phyloP scores from a whole-genome alignment of 805 yeast species.

The Nakazawaea molendinolei region DNA sequence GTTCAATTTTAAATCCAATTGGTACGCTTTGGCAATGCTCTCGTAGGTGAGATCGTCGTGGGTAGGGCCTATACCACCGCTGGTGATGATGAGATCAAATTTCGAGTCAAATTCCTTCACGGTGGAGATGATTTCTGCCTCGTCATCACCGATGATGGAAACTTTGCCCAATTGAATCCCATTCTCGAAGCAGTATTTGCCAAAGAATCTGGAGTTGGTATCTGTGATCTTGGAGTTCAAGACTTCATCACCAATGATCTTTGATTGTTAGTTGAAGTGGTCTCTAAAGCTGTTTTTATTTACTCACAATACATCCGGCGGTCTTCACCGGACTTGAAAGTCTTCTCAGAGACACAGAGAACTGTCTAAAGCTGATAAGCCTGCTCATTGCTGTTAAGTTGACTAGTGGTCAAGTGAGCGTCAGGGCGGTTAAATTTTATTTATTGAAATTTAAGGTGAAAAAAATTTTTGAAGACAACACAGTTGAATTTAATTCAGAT shows the following conservation, averaged over 20 bases:
- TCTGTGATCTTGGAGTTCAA: constrained; percentile 80
- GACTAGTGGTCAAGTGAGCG: too few species aligned
- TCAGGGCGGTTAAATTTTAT: too few species aligned
- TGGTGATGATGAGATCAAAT: constrained; percentile 64
- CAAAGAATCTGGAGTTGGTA: constrained; percentile 68
- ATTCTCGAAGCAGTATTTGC: constrained; percentile 58
- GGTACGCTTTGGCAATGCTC: constrained; percentile 61
- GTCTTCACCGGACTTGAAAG: constrained; percentile 6
- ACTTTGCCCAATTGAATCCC: constrained; percentile 65
- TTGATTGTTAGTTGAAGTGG: neutral
- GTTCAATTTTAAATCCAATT: constrained; percentile 44
- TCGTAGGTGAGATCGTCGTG: constrained; percentile 87
- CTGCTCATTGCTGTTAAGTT: too few species aligned
- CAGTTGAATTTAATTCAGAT: too few species aligned
- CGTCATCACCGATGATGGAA: constrained; percentile 73
- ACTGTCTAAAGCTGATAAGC: too few species aligned
- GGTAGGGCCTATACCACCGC: constrained; percentile 80
- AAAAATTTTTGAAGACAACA: too few species aligned
- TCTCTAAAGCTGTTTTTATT: neutral
- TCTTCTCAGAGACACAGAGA: too few species aligned
- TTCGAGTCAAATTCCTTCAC: constrained; percentile 35
- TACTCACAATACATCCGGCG: constrained; percentile 12
- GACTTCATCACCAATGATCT: constrained; percentile 81
- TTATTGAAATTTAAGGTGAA: too few species aligned
- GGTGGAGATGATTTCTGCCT: constrained; percentile 53